Evolutionary conservation across 2,329 filamentous ascomycete genomes (phyloP), one percentile per base, ranked within the genome.

Genomic region (Beauveria varroae): DNA sequence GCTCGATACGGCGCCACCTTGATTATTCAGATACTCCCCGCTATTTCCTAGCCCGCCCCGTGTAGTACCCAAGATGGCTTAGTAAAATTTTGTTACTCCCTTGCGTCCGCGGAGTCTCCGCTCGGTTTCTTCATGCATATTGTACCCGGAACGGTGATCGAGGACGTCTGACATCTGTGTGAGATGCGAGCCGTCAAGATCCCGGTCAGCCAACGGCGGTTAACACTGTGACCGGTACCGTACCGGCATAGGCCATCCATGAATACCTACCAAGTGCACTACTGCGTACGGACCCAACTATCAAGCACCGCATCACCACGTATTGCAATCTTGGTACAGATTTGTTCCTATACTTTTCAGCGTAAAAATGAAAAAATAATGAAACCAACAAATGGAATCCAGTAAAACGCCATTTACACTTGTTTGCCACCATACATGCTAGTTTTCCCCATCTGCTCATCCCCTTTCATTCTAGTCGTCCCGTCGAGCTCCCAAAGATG

Each of bases 331-430:
- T 41, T 41, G 9, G 44, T 50, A 30, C 30, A 50, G 14, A 41
- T 34, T 41, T 20, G 20, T 40, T 41, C 18, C 34, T 47, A 47
- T 26, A 47, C 20, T 20, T 41, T 58, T 50, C 18, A 14, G 5
- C 2, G 30, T 18, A 37, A 51, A 50, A 43, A 30, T 51, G 5
- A 22, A 5, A 16, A 22, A 50, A 50, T 30, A n/a, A 30, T 51
- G 46, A 50, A 47, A 43, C 56, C 56, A 50, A 58, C 56, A 44
- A 51, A 51, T 43, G 46, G 47, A 58, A 58, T 22, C 56, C 56
- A 58, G 55, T 50, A 51, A 43, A 58, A 58, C 56, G 56, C 56
- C 56, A 51, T 58, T 50, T 51, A 51, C 34, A 58, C 30, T 58
- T 43, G 46, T 58, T 58, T 50, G 46, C 56, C 56, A 51, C 56